Base-by-base conservation (phyloP, 1,284 basidiomycete genomes). In the Retiboletus flavoniger region DNA sequence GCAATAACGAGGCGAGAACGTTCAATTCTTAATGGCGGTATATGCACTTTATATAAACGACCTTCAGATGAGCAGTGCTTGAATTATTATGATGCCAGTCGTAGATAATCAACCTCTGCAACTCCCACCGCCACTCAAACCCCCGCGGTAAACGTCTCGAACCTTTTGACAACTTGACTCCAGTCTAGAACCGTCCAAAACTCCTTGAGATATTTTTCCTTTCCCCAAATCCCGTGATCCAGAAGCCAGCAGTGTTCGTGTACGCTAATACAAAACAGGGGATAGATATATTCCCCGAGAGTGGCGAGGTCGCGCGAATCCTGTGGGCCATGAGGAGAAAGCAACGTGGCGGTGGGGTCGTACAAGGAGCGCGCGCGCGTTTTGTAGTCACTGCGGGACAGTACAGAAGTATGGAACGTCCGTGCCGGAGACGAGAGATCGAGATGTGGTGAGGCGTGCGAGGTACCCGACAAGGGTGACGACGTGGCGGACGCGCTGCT, bases 201-300 rank as follows among this genome's bases (percentile, higher is more conserved):
- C 66, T 89, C 82, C 65, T 82, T 84, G 63, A 97, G 75, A 78
- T 96, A 99, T 68, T 84, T 80, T 68, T 94, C 91, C 75, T 93
- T 94, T 39, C 93, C 94, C 91, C 93, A 96, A 16, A 99, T 85
- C 11, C 96, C 96, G 66, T 93, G 95, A 56, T 89, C 89, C 47
- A 90, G 87, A 62, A 99, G 76, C 90, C 95, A 99, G 24, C 91
- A 88, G 66, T 95, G 95, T 73, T 98, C 95, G 66, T 94, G 86
- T 21, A 96, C 81, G 52, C 87, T 89, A 57, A 98, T 72, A 62
- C 92, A 94, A 66, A 96, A 87, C 42, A 96, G 70, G 13, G 93
- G 93, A 69, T 79, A 86, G 42, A 95, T 72, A 17, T 76, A 74
- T 42, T 83, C 78, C 29, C 87, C 89, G 16, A 75, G 60, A 0